A percentile compares a stretch with the other conserved stretches of the same genome.
Conservation (phyloP, 306 rosid species). For the Medicago truncatula region DNA sequence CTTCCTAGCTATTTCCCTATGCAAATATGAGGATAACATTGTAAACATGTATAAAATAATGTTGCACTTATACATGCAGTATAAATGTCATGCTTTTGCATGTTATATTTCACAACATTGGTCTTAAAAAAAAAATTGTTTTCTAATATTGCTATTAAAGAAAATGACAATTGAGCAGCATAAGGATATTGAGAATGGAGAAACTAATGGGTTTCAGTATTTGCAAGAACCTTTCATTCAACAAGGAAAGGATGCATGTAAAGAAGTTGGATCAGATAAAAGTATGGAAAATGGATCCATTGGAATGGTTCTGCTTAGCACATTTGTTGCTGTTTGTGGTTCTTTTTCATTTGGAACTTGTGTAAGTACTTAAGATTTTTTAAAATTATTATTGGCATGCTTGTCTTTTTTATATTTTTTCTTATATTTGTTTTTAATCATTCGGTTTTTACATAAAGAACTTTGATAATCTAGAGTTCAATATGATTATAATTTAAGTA, state of each 20-base stretch:
- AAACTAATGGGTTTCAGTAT: constrained; percentile 32
- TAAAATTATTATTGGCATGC: neutral
- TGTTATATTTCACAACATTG: constrained; percentile 22
- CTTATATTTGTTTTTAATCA: too few relatives aligned
- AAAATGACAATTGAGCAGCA: constrained; percentile 59
- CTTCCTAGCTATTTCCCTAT: neutral
- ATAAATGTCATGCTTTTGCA: constrained; percentile 46
- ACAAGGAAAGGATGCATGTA: constrained; percentile 19
- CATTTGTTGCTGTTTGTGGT: constrained; percentile 80
- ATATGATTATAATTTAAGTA: too few relatives aligned
- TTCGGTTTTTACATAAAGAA: too few relatives aligned
- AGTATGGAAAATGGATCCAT: constrained; percentile 53
- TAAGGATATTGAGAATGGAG: constrained; percentile 60
- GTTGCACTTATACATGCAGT: constrained; percentile 8
- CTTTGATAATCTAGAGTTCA: too few relatives aligned
- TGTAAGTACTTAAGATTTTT: constrained; percentile 50
- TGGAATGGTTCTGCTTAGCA: constrained; percentile 78
- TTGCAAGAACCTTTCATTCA: constrained; percentile 62
- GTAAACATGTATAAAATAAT: neutral
- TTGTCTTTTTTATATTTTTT: too few relatives aligned
- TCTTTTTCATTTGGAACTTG: constrained; percentile 88
- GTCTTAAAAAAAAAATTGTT: neutral
- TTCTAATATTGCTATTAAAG: constrained; percentile 2
- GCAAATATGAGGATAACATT: constrained; percentile 26
- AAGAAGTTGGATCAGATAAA: constrained; percentile 43